Base-by-base conservation (phyloP, 108 stramenopile species). In the Nannochloropsis salina region DNA sequence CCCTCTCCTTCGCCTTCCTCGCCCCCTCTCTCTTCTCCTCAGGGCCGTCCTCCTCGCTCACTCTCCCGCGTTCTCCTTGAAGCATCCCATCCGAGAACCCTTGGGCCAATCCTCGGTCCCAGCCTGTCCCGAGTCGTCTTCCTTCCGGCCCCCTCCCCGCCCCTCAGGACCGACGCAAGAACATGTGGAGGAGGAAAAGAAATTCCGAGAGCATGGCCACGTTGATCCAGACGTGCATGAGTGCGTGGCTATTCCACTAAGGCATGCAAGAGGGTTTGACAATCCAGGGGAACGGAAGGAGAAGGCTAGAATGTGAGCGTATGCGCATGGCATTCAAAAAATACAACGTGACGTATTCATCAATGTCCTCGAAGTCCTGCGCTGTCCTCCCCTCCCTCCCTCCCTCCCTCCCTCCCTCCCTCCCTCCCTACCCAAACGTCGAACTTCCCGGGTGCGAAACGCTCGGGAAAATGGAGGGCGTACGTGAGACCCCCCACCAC, bases 191-290 rank as follows among this genome's bases (percentile, higher is more conserved):
- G n/a, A 74, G 61, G 61, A 74, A 74, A n/a, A n/a, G 20, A n/a
- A 74, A 74, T n/a, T 74, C 61, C 61, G 61, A 74, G 61, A 74
- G n/a, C 61, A 74, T 74, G 61, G 61, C 61, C 61, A 74, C 61
- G n/a, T 74, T 74, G 5, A 74, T 74, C 61, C 61, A 74, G 61
- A 74, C 61, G 61, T 74, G 61, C 61, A 74, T 74, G 20, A 74
- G 1, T 2, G 61, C 61, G 61, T 74, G 61, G 61, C 20, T 20
- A 4, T 74, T 74, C 61, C 61, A 74, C 61, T 74, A n/a, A n/a
- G n/a, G n/a, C n/a, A n/a, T n/a, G n/a, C n/a, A n/a, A n/a, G n/a
- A n/a, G n/a, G n/a, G n/a, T n/a, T n/a, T n/a, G n/a, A n/a, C n/a
- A n/a, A n/a, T n/a, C n/a, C n/a, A n/a, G n/a, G n/a, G n/a, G n/a